Percentiles rank a stretch among this genome's conserved stretches.
These are phyloP conservation scores for Dysphania ambrosioides DNA, from an alignment of 148 eudicot genomes.

Conservation along the genomic window DNA sequence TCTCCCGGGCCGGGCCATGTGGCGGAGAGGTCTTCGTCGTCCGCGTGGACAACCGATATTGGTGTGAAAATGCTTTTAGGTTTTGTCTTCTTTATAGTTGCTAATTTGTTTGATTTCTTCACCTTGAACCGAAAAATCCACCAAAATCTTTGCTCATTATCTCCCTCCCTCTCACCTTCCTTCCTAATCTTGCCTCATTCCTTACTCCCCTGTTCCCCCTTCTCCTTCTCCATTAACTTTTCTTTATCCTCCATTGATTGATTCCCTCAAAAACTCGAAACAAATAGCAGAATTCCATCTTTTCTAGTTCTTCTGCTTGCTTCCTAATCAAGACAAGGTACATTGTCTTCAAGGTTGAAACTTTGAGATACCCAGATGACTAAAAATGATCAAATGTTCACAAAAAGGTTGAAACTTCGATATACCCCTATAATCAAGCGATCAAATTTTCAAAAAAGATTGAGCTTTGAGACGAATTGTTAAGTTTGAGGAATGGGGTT, in stretches of 20 bases:
- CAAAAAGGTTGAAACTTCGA: no score
- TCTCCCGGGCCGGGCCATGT: conserved; percentile 18
- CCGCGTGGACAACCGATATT: conserved; percentile 88
- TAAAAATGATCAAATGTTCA: conserved; percentile 12
- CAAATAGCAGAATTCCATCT: neutral
- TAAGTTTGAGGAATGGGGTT: conserved; percentile 31
- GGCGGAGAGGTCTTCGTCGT: conserved; percentile 40
- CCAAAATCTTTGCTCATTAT: conserved; percentile 39
- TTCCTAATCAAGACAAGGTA: neutral
- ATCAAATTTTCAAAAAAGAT: no score
- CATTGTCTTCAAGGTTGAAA: conserved; percentile 5
- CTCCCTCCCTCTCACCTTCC: conserved; percentile 5
- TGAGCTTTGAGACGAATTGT: conserved; percentile 21
- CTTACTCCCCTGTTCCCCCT: conserved; percentile 11
- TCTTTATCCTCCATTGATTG: conserved; percentile 28
- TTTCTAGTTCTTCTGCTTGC: conserved; percentile 8
- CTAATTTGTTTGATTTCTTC: conserved; percentile 35
- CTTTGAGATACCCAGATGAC: conserved; percentile 14
- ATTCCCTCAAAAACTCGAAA: neutral
- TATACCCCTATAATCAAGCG: no score
- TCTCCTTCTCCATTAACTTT: conserved; percentile 26
- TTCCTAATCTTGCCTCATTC: conserved; percentile 6
- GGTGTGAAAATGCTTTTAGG: conserved; percentile 50
- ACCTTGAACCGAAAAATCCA: conserved; percentile 37
- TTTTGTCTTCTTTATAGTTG: conserved; percentile 47